Base-by-base conservation (phyloP, 495 filamentous ascomycete genomes). In the Thermochaetoides thermophila region DNA sequence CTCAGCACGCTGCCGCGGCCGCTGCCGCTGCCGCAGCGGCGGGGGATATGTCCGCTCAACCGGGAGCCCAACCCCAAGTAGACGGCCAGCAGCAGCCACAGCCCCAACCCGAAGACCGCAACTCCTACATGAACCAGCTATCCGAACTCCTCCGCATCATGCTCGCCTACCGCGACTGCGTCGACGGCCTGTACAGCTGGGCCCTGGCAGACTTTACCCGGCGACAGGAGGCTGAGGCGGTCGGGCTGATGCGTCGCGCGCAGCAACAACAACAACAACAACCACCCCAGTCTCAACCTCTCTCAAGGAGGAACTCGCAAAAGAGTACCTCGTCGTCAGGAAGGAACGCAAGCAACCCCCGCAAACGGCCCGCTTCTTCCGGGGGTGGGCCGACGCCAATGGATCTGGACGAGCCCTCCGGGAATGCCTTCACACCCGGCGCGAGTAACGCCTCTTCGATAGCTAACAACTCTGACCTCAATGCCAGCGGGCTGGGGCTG, bases 141-240 rank as follows among this genome's bases (percentile, higher is more conserved):
- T 78, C 87, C 49, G 81, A 92, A 43, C 80, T 99, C 18, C 68
- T 99, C 13, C 87, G 91, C 44, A 76, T 76, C 29, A 96, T 96
- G 89, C 75, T 99, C 7, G 69, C 73, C 7, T 99, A 94, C 62
- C 80, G 83, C 46, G 87, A 94, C 51, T 81, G 72, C 32, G 86
- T 99, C 12, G 87, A 96, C 48, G 85, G 86, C 1, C 68, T 99
- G 4, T 96, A 96, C 63, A 81, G 78, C 19, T 93, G 87, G 66
- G 81, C 75, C 22, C 83, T 96, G 2, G 78, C 84, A 2, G 91
- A 96, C 47, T 96, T 91, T 60, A 93, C 84, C 14, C 73, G 76
- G 13, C 68, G 84, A 3, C 87, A 99, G 56, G 91, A 94, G 45
- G 64, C 73, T 18, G 76, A 71, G 42, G 81, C 86, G 1, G 42